Percentiles rank a stretch among this genome's conserved stretches.
Evolutionary conservation across 148 eudicot species (phyloP).

Genomic region (Tetragonia tetragonoides): DNA sequence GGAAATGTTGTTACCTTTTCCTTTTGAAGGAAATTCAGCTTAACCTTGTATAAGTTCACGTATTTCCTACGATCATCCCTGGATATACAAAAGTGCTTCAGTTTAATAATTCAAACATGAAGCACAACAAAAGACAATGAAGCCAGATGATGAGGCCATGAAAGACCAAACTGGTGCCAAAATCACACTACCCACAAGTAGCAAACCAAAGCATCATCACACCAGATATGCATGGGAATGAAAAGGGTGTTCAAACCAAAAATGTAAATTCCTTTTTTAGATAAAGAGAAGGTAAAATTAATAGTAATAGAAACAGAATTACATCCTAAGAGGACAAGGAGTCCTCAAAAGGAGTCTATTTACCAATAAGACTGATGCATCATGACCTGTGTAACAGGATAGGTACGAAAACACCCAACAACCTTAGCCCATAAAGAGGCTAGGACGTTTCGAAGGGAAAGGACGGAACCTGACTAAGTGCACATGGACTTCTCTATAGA

Average conservation of each 20-base stretch:
- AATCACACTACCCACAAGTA: not conserved
- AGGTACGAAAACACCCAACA: no score
- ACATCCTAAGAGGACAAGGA: no score
- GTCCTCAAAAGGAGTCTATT: no score
- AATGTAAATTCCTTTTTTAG: not conserved
- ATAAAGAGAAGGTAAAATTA: no score
- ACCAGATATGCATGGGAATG: not conserved
- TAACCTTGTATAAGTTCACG: slow-evolving; percentile 84
- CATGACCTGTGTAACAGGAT: no score
- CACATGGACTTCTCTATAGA: no score
- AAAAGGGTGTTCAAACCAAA: not conserved
- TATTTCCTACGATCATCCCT: slow-evolving; percentile 74
- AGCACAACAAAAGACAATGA: slow-evolving; percentile 1
- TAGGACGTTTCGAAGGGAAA: no score
- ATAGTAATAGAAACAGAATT: no score
- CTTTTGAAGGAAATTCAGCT: slow-evolving; percentile 69
- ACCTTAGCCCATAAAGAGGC: no score
- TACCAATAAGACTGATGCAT: no score
- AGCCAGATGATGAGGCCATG: not conserved
- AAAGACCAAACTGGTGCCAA: not conserved
- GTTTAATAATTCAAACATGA: slow-evolving; percentile 1
- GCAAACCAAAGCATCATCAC: not conserved
- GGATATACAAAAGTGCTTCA: slow-evolving; percentile 22
- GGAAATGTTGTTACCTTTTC: slow-evolving; percentile 60
- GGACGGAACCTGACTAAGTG: no score